Evolutionary conservation across 352 stramenopile species (phyloP), one percentile per base, ranked within the genome.

Genomic region (Phytophthora sp.): DNA sequence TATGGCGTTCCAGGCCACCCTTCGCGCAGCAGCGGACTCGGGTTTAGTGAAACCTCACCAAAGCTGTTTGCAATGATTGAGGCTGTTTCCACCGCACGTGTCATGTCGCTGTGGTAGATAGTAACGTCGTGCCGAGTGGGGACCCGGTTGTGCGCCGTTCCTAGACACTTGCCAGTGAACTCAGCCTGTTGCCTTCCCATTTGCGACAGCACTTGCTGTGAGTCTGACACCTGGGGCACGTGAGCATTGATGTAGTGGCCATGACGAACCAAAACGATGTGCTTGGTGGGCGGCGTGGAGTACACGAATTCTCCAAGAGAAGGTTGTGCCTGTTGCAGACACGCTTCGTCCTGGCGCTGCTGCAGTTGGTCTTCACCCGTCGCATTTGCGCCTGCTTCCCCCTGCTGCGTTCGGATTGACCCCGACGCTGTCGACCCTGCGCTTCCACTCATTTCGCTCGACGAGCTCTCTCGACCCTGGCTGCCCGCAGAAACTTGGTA

Each of bases 201-300:
- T 44, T 92, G 81, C 9, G 86, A 93, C 0, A 95, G 72, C 23
- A 95, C 80, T 74, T 93, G 84, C 42, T 92, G 57, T 18, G 72
- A 66, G 26, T 93, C 86, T 1, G 66, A 73, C 2, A 77, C 75
- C 27, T 85, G 64, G 27, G 76, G 84, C 27, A 75, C 65, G 44
- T 93, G 79, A 1, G 86, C 86, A 58, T 93, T 92, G 18, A 93
- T 77, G 57, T 95, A 95, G 46, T 95, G 86, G 10, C 86, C 86
- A 46, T 95, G 86, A 26, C 86, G 86, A 9, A 93, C 66, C 18
- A 95, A 53, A 30, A 95, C 80, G 26, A 95, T 75, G 61, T 94
- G 83, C 17, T 86, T 87, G 27, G 76, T 89, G 17, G 85, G 79
- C 21, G 75, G 75, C 18, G 76, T 72, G 1, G 81, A 62, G 52